phyloP scores from a whole-genome alignment of 2,329 filamentous ascomycete genomes.

The Xylariaceae sp. region DNA sequence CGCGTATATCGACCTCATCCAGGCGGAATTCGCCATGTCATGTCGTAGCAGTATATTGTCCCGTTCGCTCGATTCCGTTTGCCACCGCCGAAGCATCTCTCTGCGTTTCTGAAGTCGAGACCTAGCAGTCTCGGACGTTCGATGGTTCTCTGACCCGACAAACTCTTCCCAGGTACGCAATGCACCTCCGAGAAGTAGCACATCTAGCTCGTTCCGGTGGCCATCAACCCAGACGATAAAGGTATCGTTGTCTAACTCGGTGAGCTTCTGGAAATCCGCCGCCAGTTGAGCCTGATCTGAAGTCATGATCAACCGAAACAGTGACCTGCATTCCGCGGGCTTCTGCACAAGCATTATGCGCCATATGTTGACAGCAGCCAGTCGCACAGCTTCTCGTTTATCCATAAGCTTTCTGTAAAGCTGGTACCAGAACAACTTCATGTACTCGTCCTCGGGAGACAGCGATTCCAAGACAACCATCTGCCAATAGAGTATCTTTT shows the following conservation, averaged over 20 bases:
- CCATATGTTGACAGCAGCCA: conserved; percentile 76
- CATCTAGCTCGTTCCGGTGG: conserved; percentile 69
- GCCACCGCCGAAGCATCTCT: conserved; percentile 78
- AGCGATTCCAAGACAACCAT: conserved; percentile 76
- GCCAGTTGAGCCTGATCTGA: conserved; percentile 65
- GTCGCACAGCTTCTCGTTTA: conserved; percentile 55
- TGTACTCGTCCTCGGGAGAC: conserved; percentile 69
- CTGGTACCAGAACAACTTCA: conserved; percentile 85
- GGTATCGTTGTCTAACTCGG: conserved; percentile 79
- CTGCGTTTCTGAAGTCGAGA: conserved; percentile 65
- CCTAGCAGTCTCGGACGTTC: conserved; percentile 67
- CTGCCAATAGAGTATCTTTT: conserved; percentile 92
- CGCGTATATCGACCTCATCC: conserved; percentile 92
- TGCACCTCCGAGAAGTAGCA: conserved; percentile 73
- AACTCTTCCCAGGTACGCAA: conserved; percentile 85
- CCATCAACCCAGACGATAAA: conserved; percentile 86
- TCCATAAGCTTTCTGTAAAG: conserved; percentile 85
- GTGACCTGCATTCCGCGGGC: conserved; percentile 66
- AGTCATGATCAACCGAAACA: conserved; percentile 65
- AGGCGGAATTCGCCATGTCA: conserved; percentile 77
- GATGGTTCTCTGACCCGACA: conserved; percentile 72
- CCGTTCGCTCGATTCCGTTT: conserved; percentile 56
- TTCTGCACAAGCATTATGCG: conserved; percentile 93
- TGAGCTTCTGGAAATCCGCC: conserved; percentile 73
- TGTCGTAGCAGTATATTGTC: conserved; percentile 74